Percentiles rank a stretch among this genome's conserved stretches.
Conservation (phyloP, 768 basidiomycete genomes). For the Leccinum longicurvipes region DNA sequence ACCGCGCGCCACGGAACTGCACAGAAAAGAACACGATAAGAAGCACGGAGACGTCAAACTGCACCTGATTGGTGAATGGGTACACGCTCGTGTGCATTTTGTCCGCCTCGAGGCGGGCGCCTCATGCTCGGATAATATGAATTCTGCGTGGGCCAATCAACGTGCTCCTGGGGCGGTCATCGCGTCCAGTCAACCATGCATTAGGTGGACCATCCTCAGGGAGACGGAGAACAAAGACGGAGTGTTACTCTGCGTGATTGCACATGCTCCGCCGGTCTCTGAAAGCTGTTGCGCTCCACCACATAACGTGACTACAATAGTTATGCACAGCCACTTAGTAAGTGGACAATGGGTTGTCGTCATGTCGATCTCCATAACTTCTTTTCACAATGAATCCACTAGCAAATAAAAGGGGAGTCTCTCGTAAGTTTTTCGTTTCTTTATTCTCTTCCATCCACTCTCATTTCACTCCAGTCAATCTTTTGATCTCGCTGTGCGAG, state of each 20-base stretch:
- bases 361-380: not conserved
- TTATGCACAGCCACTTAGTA: not conserved
- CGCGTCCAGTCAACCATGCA: too few relatives aligned
- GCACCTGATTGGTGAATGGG: slow-evolving; percentile 3
- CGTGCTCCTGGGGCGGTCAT: not conserved
- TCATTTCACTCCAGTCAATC: not conserved
- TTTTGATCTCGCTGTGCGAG: slow-evolving; percentile 24
- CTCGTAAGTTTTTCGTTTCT: not conserved
- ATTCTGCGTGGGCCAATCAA: not conserved
- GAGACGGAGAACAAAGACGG: not conserved
- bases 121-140: slow-evolving; percentile 8
- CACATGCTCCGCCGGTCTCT: too few relatives aligned
- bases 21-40: not conserved
- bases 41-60: not conserved
- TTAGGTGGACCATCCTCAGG: not conserved
- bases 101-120: slow-evolving; percentile 16
- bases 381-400: too few relatives aligned
- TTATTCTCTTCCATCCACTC: not conserved
- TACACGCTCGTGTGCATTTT: slow-evolving; percentile 1
- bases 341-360: not conserved
- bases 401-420: not conserved
- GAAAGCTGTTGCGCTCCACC: too few relatives aligned
- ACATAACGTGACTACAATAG: too few relatives aligned
- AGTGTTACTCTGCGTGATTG: too few relatives aligned
- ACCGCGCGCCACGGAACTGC: slow-evolving; percentile 11